phyloP scores from a whole-genome alignment of 257 asterid species.

The Solanum clarkiae region DNA sequence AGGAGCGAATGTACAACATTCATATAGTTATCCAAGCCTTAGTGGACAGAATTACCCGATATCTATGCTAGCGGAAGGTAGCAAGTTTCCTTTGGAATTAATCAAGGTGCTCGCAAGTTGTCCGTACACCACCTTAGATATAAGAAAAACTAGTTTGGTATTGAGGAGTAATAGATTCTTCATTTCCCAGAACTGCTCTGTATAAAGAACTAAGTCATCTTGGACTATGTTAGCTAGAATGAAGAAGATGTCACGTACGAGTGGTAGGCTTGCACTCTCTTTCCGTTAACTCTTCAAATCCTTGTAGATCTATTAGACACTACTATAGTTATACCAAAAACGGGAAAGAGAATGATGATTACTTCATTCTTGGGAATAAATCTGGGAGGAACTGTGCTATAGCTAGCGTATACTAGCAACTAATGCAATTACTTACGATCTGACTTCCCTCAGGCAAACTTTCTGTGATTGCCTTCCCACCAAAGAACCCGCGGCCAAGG shows the following conservation, averaged over 20 bases:
- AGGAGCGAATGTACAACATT: not conserved
- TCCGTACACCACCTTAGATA: not conserved
- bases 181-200: not conserved
- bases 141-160: not conserved
- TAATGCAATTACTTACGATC: constrained; percentile 17
- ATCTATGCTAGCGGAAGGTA: not conserved
- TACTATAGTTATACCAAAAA: not conserved
- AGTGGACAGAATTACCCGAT: no score
- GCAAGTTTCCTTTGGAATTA: not conserved
- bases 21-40: not conserved
- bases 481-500: constrained; percentile 44
- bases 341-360: not conserved
- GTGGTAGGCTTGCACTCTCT: not conserved
- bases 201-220: not conserved
- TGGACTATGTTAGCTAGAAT: not conserved
- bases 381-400: not conserved
- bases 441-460: constrained; percentile 20
- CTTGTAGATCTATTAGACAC: not conserved
- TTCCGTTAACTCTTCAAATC: not conserved
- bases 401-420: not conserved
- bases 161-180: not conserved
- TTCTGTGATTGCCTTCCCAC: constrained; percentile 36
- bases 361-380: not conserved
- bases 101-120: not conserved
- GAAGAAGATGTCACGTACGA: not conserved